Base-by-base conservation (phyloP, 2,329 filamentous ascomycete species). In the Hyphodiscus sp. region DNA sequence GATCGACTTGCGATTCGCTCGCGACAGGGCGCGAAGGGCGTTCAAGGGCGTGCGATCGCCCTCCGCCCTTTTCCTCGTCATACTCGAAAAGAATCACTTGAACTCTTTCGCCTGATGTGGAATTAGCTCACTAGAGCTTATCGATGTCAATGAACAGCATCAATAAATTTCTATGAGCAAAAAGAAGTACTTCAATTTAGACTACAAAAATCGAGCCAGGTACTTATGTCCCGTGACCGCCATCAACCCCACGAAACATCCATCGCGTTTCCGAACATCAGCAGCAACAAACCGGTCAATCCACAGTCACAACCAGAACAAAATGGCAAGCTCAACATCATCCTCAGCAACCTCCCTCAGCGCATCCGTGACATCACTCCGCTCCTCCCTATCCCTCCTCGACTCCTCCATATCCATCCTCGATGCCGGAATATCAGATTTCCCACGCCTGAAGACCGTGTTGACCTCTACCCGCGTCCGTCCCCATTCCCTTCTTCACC, bases 361-460 rank as follows among this genome's bases (percentile, higher is more conserved):
- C 41, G 56, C 62, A 41, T 64, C 60, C 38, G 59, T 67, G 20
- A 47, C 58, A 50, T 65, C 69, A 11, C 68, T 72, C 26, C 61
- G 66, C 8, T 62, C 62, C 49, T 71, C 68, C 42, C 67, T 72
- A 30, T 61, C 67, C 51, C 70, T 70, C 20, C 66, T 73, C 30
- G 67, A 68, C 41, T 67, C 65, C 51, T 70, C 67, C 10, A 68
- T 69, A n/a, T 61, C 64, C 4, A 68, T 71, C 16, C 69, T 73
- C 47, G 67, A 71, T 45, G 61, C 58, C 1, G 67, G 67, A 1
- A 67, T 68, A 1, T 55, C 52, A 16, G 67, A 69, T 55, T 69
- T 68, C 51, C 67, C 67, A 9, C 63, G 70, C 20, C 53, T 72
- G 15, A 65, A 66, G 41, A 69, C 63, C 23, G 68, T 72, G 1